Base-by-base conservation (phyloP, 208 protist genomes). In the Trypanosoma avium region DNA sequence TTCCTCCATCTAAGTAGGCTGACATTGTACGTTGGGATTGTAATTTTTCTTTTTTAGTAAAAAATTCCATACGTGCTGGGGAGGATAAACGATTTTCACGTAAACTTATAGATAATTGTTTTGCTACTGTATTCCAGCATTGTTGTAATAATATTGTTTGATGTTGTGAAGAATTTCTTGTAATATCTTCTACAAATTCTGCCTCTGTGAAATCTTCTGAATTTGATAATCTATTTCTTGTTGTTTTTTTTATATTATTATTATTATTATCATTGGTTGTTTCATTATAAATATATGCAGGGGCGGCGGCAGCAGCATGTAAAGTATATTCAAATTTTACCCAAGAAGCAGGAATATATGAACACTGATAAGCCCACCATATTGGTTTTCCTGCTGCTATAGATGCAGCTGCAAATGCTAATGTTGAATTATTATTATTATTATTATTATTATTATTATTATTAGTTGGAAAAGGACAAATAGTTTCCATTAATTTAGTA, bases 71-170 rank as follows among this genome's bases (percentile, higher is more conserved):
- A 50, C 43, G 5, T n/a, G 24, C 52, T 12, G 5, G 45, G 29
- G 66, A 22, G 1, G 49, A 58, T 30, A 64, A n/a, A 10, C 66
- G 66, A 45, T 59, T 71, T 32, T 71, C 66, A 30, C 66, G 57
- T 17, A 71, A 48, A 47, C 49, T 71, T 19, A 27, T 26, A 24
- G 64, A 56, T 19, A 70, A 32, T 12, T 54, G 30, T 6, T 45
- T 38, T 32, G 46, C 58, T 22, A 15, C 24, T 26, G 15, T 17
- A 42, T 24, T 9, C 56, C 38, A 50, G n/a, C n/a, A n/a, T n/a
- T n/a, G n/a, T n/a, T n/a, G n/a, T n/a, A n/a, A n/a, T n/a, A n/a
- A n/a, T n/a, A 42, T 42, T n/a, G 7, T 19, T 30, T 50, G 45
- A 50, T 22, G 24, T 50, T 50, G n/a, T 50, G n/a, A 1, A 4